Evolutionary conservation across 805 yeast genomes (phyloP).

Genomic region (Lipomyces orientalis): DNA sequence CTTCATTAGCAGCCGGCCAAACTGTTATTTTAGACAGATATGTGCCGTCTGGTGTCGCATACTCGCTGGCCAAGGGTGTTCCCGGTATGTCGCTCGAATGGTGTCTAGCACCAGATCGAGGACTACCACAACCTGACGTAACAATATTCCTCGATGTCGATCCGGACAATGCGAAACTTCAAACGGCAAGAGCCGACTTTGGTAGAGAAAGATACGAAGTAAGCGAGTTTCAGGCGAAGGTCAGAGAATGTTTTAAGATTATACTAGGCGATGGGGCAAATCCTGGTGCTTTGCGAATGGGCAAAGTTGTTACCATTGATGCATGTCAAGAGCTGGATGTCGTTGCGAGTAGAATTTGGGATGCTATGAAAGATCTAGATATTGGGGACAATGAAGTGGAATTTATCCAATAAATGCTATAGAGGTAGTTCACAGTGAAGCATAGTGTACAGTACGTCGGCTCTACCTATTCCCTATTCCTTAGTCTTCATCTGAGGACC

Average conservation of each 20-base stretch:
- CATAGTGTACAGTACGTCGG: background rate
- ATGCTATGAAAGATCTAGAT: conserved; percentile 1
- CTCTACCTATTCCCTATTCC: background rate
- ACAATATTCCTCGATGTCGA: conserved; percentile 75
- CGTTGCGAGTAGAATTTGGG: conserved; percentile 13
- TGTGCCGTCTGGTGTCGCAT: conserved; percentile 91
- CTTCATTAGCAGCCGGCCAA: conserved; percentile 56
- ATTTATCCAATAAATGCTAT: background rate
- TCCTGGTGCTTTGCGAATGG: conserved; percentile 18
- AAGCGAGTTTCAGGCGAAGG: conserved; percentile 72
- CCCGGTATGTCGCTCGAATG: conserved; percentile 66
- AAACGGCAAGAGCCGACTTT: conserved; percentile 69
- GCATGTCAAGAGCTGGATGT: conserved; percentile 18
- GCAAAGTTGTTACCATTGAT: conserved; percentile 23
- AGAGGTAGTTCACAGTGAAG: conserved; percentile 2
- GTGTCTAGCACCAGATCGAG: conserved; percentile 82
- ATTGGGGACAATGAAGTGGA: background rate
- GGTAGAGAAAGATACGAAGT: conserved; percentile 95
- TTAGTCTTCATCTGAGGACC: conserved; percentile 30
- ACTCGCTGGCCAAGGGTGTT: conserved; percentile 74
- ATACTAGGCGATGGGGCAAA: conserved; percentile 16
- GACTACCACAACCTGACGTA: conserved; percentile 85
- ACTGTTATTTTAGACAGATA: conserved; percentile 82
- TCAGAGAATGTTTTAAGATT: conserved; percentile 59
- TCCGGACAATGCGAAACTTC: conserved; percentile 47